Percentiles rank a stretch among this genome's conserved stretches.
Evolutionary conservation across 371 early-diverging fungal genomes (phyloP).

Genomic region (Saksenaea vasiformis): DNA sequence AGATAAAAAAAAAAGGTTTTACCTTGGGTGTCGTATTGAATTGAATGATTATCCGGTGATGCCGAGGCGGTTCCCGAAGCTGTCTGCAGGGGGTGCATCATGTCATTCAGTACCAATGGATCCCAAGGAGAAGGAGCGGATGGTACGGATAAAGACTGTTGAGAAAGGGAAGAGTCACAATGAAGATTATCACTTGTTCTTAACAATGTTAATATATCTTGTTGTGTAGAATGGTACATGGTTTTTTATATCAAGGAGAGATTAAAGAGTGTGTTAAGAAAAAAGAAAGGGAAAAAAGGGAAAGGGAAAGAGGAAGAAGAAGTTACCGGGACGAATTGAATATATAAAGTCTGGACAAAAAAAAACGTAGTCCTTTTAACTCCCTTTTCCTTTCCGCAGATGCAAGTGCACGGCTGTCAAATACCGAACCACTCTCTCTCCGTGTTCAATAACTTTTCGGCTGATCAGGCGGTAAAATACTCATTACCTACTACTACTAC

Average conservation of each 20-base stretch:
- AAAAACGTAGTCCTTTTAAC: not conserved
- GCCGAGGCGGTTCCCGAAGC: not conserved
- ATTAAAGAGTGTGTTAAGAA: not conserved
- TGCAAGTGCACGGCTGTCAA: slow-evolving; percentile 2
- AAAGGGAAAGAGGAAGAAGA: not conserved
- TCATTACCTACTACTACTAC: too few species aligned
- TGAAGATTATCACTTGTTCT: not conserved
- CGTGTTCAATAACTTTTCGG: not conserved
- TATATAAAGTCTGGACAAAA: not conserved
- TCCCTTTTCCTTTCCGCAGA: not conserved
- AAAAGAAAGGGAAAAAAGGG: not conserved
- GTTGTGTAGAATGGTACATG: not conserved
- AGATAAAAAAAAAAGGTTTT: not conserved
- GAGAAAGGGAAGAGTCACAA: not conserved
- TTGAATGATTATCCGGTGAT: not conserved
- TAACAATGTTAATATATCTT: not conserved
- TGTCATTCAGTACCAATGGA: slow-evolving; percentile 1
- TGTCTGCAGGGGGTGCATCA: slow-evolving; percentile 1
- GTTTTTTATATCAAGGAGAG: not conserved
- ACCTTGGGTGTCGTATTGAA: not conserved
- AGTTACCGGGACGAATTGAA: not conserved
- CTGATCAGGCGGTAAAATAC: not conserved
- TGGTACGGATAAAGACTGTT: not conserved
- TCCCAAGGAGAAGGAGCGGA: not conserved
- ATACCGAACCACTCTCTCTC: slow-evolving; percentile 1